Evolutionary conservation across 208 protist genomes (phyloP), one percentile per base, ranked within the genome.

Genomic region (Leishmania lainsoni): DNA sequence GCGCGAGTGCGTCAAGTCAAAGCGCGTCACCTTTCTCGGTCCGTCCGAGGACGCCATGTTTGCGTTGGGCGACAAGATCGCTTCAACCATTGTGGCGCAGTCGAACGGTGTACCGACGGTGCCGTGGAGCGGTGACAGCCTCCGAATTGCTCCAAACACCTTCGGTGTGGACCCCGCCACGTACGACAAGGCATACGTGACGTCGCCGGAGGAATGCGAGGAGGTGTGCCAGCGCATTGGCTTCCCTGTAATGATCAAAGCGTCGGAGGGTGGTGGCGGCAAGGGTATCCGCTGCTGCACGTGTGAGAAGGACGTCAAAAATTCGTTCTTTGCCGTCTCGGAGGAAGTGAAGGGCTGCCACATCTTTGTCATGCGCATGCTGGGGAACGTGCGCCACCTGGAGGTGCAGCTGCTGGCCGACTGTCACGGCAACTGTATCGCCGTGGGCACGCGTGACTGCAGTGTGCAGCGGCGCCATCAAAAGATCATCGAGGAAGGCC

Each of bases 161-260:
- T 94, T 91, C 79, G 87, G 91, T 17, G 90, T 99, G 26, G 91
- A 97, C 59, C 77, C 92, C 26, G 89, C 94, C 29, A 79, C 92
- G 9, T 99, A 98, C 83, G 86, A 95, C 39, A 86, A 90, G 79
- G 98, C 98, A 17, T 98, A 96, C 77, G 92, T 99, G n/a, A 91
- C 81, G n/a, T 90, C 93, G 32, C 88, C 91, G 14, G 95, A 98
- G 51, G 97, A 99, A 77, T 99, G 97, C 63, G 83, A 95, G 35
- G 86, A 92, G 71, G 90, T 93, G 35, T 98, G 96, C 56, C 51
- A 85, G 14, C 81, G 89, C n/a, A 96, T 99, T 79, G 98, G 98
- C 54, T 99, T 98, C 82, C 98, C 98, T 32, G 93, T 99, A 42
- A 99, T 99, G 98, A 99, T 99, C 85, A 99, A 99, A 91, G 99